Evolutionary conservation across 768 basidiomycete genomes (phyloP).

Genomic region (Cystofilobasidium macerans): DNA sequence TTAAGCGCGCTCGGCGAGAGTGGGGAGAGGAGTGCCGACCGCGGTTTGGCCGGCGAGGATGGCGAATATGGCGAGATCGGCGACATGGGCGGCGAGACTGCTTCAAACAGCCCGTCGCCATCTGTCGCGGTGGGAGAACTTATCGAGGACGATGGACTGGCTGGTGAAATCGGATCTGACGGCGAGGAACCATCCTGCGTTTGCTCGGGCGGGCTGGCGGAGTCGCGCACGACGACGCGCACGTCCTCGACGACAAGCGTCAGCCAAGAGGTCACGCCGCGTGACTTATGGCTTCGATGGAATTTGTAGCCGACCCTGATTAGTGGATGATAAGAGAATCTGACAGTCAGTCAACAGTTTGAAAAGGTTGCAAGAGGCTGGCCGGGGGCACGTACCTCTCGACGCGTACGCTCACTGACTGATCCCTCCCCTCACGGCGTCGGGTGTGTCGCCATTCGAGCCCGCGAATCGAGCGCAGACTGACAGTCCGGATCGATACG

Average conservation of each 20-base stretch:
- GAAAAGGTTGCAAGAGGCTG: too few relatives aligned
- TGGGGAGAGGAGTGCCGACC: not conserved
- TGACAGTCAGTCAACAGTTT: not conserved
- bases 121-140: not conserved
- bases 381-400: slow-evolving; percentile 1
- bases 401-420: not conserved
- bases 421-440: not conserved
- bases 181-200: not conserved
- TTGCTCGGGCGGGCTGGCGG: not conserved
- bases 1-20: not conserved
- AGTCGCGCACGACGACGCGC: slow-evolving; percentile 7
- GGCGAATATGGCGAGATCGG: not conserved
- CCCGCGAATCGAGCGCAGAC: slow-evolving; percentile 15
- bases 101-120: not conserved
- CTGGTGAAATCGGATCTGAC: not conserved
- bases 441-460: slow-evolving; percentile 8
- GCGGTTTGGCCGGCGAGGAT: not conserved
- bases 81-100: not conserved
- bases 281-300: slow-evolving; percentile 6
- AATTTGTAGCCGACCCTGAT: slow-evolving; percentile 16
- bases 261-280: slow-evolving; percentile 12
- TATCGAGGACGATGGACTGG: not conserved
- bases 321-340: not conserved
- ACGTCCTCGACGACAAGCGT: slow-evolving; percentile 23
- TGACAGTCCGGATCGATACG: slow-evolving; percentile 11